A percentile compares a stretch with the other conserved stretches of the same genome.
These are phyloP conservation scores for Kazachstania psychrophila DNA, from an alignment of 805 yeast species.

Conservation along the genomic window DNA sequence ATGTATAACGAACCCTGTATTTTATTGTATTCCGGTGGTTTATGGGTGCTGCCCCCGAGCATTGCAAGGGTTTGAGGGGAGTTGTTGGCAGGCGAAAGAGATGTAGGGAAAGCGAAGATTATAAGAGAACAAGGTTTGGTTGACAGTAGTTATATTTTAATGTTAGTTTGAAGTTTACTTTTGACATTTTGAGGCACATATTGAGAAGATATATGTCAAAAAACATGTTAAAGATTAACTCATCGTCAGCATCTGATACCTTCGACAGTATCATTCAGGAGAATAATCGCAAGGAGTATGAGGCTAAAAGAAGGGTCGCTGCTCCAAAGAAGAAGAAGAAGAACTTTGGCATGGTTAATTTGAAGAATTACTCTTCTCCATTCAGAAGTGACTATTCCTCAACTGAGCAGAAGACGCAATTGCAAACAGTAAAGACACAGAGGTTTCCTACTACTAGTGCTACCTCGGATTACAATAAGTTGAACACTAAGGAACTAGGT, in stretches of 20 bases:
- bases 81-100: too few relatives aligned
- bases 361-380: constrained; percentile 8
- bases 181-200: too few relatives aligned
- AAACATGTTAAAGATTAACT: constrained; percentile 2
- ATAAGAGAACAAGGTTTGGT: background rate
- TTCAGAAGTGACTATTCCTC: constrained; percentile 5
- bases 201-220: too few relatives aligned
- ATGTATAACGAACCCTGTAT: too few relatives aligned
- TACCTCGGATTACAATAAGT: constrained; percentile 14
- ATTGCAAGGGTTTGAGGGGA: too few relatives aligned
- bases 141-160: too few relatives aligned
- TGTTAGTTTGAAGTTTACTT: too few relatives aligned
- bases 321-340: background rate
- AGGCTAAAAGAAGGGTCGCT: background rate
- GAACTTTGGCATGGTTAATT: background rate
- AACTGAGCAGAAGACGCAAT: background rate
- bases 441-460: constrained; percentile 27
- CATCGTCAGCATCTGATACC: background rate
- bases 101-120: background rate
- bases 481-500: constrained; percentile 20
- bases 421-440: constrained; percentile 6
- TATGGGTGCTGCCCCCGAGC: too few relatives aligned
- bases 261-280: constrained; percentile 1
- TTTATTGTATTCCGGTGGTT: too few relatives aligned
- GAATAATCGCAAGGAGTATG: background rate